A percentile compares a stretch with the other conserved stretches of the same genome.
Conservation (phyloP, 164 flowering plant species). For the grape (Vitis vinifera) region ASM3070453v1 NC_081810.1:16175501-16176000, state of each 20-base stretch:
- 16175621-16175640: slow-evolving; percentile 82
- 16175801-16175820: slow-evolving; percentile 34
- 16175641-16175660: slow-evolving; percentile 77
- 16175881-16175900: no score
- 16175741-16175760: slow-evolving; percentile 72
- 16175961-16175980: no score
- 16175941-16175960: no score
- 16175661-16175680: slow-evolving; percentile 80
- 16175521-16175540: slow-evolving; percentile 26
- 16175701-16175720: slow-evolving; percentile 53
- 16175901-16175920: no score
- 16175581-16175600: neutral
- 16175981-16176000: no score
- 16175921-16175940: no score
- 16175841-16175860: slow-evolving; percentile 31
- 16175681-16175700: slow-evolving; percentile 33
- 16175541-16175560: neutral
- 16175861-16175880: slow-evolving; percentile 25
- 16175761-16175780: slow-evolving; percentile 74
- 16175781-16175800: slow-evolving; percentile 61
- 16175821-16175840: slow-evolving; percentile 39
- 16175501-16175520: slow-evolving; percentile 71
- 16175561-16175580: neutral
- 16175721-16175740: slow-evolving; percentile 45
- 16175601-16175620: slow-evolving; percentile 47